Conservation (phyloP, 1,284 basidiomycete genomes). For the Austroboletus niveus region DNA sequence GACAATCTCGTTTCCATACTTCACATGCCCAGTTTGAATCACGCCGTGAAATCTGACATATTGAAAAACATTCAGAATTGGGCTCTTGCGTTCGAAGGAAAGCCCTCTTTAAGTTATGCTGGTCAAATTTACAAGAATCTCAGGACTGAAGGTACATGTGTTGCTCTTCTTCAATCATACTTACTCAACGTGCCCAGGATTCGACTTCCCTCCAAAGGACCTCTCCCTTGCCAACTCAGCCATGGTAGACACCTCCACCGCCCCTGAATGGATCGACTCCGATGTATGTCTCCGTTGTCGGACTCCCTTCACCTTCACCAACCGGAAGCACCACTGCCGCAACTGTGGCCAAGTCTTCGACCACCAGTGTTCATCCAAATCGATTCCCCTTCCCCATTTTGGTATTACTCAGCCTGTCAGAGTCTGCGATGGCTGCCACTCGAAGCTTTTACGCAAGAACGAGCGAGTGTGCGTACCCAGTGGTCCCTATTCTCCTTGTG, state of each 20-base stretch:
- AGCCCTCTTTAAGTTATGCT: constrained; percentile 72
- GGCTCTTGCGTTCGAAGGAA: constrained; percentile 88
- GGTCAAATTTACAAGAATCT: constrained; percentile 81
- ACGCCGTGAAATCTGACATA: constrained; percentile 83
- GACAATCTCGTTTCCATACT: constrained; percentile 88
- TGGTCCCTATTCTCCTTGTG: neutral
- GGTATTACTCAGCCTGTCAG: constrained; percentile 93
- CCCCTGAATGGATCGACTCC: constrained; percentile 96
- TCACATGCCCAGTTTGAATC: constrained; percentile 69
- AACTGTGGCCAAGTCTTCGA: constrained; percentile 98
- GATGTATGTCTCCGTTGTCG: constrained; percentile 94
- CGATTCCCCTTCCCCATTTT: constrained; percentile 86
- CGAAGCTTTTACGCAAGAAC: constrained; percentile 65
- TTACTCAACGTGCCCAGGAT: constrained; percentile 46
- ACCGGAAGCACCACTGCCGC: constrained; percentile 97
- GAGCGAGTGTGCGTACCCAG: constrained; percentile 43
- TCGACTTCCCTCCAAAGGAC: constrained; percentile 82
- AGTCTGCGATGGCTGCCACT: constrained; percentile 90
- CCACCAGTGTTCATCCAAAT: constrained; percentile 88
- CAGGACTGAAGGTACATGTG: constrained; percentile 63
- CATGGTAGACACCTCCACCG: constrained; percentile 85
- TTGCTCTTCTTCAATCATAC: neutral
- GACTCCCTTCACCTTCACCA: constrained; percentile 90
- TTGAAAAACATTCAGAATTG: constrained; percentile 87
- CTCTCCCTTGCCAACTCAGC: constrained; percentile 65